phyloP scores from a whole-genome alignment of 2,329 filamentous ascomycete genomes.

The Exserohilum rostratum region DNA sequence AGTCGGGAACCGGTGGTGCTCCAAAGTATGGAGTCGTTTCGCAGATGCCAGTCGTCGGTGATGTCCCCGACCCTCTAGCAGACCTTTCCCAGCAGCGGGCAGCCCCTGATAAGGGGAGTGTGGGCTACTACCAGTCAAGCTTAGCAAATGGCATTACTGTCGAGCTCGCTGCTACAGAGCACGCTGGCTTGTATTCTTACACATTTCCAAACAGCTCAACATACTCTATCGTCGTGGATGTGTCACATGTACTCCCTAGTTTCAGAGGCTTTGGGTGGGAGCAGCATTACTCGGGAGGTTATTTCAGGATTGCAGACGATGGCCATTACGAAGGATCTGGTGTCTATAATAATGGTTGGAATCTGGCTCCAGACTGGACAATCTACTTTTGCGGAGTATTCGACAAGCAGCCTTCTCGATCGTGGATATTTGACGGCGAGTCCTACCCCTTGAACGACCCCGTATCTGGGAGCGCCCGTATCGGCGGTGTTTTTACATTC shows the following conservation, averaged over 20 bases:
- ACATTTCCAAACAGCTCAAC: slow-evolving; percentile 56
- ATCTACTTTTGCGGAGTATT: slow-evolving; percentile 70
- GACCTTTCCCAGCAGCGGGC: slow-evolving; percentile 58
- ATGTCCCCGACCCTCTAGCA: not conserved
- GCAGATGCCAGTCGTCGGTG: not conserved
- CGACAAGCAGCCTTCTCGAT: slow-evolving; percentile 45
- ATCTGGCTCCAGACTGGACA: slow-evolving; percentile 65
- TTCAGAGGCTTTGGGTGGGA: slow-evolving; percentile 65
- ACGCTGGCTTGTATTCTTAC: slow-evolving; percentile 65
- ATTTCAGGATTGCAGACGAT: slow-evolving; percentile 59
- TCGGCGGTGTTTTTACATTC: slow-evolving; percentile 63
- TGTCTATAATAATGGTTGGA: slow-evolving; percentile 72
- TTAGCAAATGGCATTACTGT: slow-evolving; percentile 62
- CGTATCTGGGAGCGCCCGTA: slow-evolving; percentile 32
- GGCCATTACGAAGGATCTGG: slow-evolving; percentile 66
- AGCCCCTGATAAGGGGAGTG: slow-evolving; percentile 57
- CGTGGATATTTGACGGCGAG: slow-evolving; percentile 41
- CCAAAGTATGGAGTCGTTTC: not conserved
- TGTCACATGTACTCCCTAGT: slow-evolving; percentile 68
- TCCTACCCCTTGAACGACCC: slow-evolving; percentile 17
- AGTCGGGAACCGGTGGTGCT: not conserved
- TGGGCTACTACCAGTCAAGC: slow-evolving; percentile 67
- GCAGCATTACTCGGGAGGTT: slow-evolving; percentile 68
- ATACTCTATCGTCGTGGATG: slow-evolving; percentile 64
- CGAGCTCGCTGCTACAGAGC: slow-evolving; percentile 63